Evolutionary conservation across 2,329 filamentous ascomycete genomes (phyloP), one percentile per base, ranked within the genome.

Genomic region (Trichoderma citrinoviride): DNA sequence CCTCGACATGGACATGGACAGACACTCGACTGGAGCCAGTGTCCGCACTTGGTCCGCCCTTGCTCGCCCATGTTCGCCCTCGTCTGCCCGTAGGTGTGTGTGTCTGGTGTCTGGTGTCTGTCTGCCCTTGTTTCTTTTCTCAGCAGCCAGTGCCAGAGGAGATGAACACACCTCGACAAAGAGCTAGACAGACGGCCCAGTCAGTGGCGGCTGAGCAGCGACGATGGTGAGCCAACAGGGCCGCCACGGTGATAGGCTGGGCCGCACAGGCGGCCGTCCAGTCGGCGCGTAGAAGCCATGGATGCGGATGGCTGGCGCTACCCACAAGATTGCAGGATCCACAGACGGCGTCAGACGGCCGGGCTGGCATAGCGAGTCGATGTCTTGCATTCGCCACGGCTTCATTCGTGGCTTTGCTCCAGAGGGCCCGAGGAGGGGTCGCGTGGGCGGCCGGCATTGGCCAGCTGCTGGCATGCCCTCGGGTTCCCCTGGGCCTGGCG

Each of bases 331-430:
- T 73, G 73, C 71, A 72, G 71, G 71, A 70, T 71, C 73, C 73
- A 75, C 74, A 72, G 72, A 70, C 71, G 69, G 71, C 75, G 76
- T 77, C 74, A 75, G 74, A 76, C 72, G 75, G 71, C 71, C 68
- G 70, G 69, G 67, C 69, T 71, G 71, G 64, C 70, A 71, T 72
- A 76, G 75, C 77, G 77, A 81, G 77, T 80, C 75, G 77, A 80
- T 81, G 76, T 75, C 71, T 72, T 76, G 74, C 75, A 75, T 75
- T 64, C 54, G 69, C 67, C 65, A 58, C 61, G 43, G 57, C 52
- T 50, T 47, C 65, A 52, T 47, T 65, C 49, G 57, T 65, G 64
- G 65, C 67, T 58, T 70, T 73, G 73, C 74, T 72, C 71, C 75
- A 71, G 68, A 71, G 65, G 68, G 61, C 63, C 60, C 64, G 56